These are phyloP conservation scores for Mercurialis annua DNA, from an alignment of 345 rosid genomes.

Conservation along the genomic window DNA sequence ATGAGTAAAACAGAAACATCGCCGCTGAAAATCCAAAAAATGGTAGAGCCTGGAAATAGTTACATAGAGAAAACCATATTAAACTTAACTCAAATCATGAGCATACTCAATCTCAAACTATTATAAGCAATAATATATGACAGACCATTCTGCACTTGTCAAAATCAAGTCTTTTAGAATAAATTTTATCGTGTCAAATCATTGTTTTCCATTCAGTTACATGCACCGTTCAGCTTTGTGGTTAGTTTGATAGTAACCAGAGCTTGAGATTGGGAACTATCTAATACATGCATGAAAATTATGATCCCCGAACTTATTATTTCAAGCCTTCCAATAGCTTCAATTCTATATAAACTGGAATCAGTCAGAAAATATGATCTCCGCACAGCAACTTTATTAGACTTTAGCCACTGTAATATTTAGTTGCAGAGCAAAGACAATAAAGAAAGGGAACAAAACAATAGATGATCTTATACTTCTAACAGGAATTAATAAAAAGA, in stretches of 20 bases:
- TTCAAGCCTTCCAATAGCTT: background rate
- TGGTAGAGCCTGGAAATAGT: constrained; percentile 61
- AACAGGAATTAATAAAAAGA: constrained; percentile 1
- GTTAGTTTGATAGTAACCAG: background rate
- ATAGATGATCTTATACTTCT: background rate
- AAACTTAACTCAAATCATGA: constrained; percentile 4
- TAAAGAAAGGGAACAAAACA: background rate
- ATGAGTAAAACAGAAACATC: constrained; percentile 76
- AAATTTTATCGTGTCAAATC: background rate
- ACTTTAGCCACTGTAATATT: background rate
- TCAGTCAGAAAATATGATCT: background rate
- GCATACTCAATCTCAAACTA: background rate
- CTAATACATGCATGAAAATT: background rate
- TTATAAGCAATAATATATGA: background rate
- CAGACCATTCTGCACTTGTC: background rate
- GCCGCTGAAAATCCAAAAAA: constrained; percentile 58
- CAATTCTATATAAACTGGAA: background rate
- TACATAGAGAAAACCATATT: constrained; percentile 3
- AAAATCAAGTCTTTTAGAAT: background rate
- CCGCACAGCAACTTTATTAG: background rate
- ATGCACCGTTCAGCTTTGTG: background rate
- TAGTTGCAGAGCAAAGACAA: background rate
- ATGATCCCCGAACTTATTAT: background rate
- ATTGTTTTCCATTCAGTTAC: background rate
- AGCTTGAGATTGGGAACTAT: background rate